Evolutionary conservation across 2,329 filamentous ascomycete genomes (phyloP).

Genomic region (Torrubiellomyces zombiae): DNA sequence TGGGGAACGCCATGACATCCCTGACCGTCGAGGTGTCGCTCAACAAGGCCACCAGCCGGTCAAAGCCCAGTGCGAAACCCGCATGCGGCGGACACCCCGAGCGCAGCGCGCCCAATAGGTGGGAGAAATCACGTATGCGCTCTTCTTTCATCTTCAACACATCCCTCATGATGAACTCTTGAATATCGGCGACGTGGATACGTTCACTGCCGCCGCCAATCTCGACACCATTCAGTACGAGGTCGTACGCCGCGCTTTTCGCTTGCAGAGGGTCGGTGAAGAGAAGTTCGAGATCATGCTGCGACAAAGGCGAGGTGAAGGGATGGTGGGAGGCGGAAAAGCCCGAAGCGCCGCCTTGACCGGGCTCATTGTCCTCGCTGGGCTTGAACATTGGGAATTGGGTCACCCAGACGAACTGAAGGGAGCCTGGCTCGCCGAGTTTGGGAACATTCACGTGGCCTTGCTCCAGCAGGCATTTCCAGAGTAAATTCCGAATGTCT

Average conservation of each 20-base stretch:
- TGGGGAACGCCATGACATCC: constrained; percentile 95
- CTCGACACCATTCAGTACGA: constrained; percentile 90
- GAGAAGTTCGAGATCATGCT: constrained; percentile 58
- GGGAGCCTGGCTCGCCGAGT: constrained; percentile 18
- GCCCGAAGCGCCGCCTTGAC: constrained; percentile 67
- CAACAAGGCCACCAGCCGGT: constrained; percentile 69
- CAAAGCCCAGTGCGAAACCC: constrained; percentile 83
- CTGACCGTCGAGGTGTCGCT: constrained; percentile 60
- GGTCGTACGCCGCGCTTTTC: constrained; percentile 80
- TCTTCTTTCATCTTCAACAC: constrained; percentile 62
- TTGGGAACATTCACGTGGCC: constrained; percentile 31
- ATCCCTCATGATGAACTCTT: constrained; percentile 70
- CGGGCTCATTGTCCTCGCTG: constrained; percentile 43
- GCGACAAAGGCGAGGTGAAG: constrained; percentile 71
- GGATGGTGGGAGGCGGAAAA: constrained; percentile 86
- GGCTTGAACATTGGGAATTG: constrained; percentile 90
- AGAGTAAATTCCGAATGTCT: constrained; percentile 52
- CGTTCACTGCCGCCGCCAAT: constrained; percentile 83
- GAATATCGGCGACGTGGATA: constrained; percentile 72
- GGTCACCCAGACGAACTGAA: constrained; percentile 71
- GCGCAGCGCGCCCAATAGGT: constrained; percentile 66
- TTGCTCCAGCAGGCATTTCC: constrained; percentile 50
- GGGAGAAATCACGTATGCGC: constrained; percentile 65
- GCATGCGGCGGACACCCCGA: constrained; percentile 90
- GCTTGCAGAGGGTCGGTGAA: constrained; percentile 53